Conservation (phyloP, 805 yeast genomes). For the Yamadazyma laniorum region DNA sequence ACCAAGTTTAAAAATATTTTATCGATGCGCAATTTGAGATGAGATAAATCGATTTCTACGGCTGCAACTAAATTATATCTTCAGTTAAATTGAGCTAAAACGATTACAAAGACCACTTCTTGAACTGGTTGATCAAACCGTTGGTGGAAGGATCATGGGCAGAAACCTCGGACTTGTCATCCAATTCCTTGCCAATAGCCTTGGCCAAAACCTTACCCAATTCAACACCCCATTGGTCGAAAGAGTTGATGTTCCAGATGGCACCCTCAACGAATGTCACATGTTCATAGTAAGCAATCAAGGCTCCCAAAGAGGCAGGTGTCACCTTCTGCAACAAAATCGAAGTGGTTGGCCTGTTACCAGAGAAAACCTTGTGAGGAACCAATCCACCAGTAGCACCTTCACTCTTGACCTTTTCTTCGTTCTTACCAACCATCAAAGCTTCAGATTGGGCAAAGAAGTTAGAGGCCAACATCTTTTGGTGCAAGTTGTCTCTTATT, state of each 20-base stretch:
- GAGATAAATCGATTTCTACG: too few species aligned
- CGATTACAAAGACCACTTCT: constrained; percentile 61
- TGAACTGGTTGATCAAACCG: constrained; percentile 92
- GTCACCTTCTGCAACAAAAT: constrained; percentile 94
- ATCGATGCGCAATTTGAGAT: too few species aligned
- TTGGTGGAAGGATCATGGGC: constrained; percentile 90
- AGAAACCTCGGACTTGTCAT: constrained; percentile 51
- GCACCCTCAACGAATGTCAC: constrained; percentile 98
- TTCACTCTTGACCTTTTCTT: constrained; percentile 78
- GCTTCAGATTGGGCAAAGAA: constrained; percentile 99
- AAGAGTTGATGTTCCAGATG: constrained; percentile 98
- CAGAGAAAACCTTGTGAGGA: constrained; percentile 95
- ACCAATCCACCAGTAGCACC: constrained; percentile 83
- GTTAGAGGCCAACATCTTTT: constrained; percentile 97
- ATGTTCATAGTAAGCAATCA: constrained; percentile 97
- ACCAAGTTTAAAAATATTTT: too few species aligned
- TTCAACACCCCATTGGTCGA: constrained; percentile 99
- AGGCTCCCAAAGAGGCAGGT: constrained; percentile 93
- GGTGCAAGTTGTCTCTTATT: constrained; percentile 89
- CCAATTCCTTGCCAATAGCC: constrained; percentile 88
- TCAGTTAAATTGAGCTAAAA: too few species aligned
- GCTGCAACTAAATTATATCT: too few species aligned
- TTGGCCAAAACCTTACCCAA: constrained; percentile 97
- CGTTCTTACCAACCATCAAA: constrained; percentile 91
- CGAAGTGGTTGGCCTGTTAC: constrained; percentile 98